Base-by-base conservation (phyloP, 2,329 filamentous ascomycete genomes). In the Lachnellula hyalina region DNA sequence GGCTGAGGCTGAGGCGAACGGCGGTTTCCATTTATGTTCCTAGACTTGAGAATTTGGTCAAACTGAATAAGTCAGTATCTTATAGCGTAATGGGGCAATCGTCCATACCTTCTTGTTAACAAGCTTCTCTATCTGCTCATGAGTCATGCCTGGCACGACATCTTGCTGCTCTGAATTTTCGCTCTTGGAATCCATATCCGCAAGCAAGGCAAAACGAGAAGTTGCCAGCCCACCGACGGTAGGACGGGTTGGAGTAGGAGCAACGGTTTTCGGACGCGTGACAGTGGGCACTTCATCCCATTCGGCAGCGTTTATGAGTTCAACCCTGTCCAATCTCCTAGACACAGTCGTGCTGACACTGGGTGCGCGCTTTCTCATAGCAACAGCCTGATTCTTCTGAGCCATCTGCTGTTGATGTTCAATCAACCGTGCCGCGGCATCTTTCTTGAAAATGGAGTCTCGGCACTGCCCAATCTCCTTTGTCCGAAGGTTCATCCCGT, bases 231-330 rank as follows among this genome's bases (percentile, higher is more conserved):
- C 60, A 32, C 49, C 46, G 28, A 35, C 9, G 3, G 54, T n/a
- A n/a, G 57, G 54, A 4, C 48, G 35, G 4, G 19, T 41, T 17
- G 49, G 25, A 34, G 53, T 17, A 8, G 52, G 50, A 45, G 48
- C 40, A 23, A 47, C 47, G 5, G 54, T 52, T 23, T 36, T 54
- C 1, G 52, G 9, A 14, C 25, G 14, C 4, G 34, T 21, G 17
- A 32, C 14, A 1, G 53, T 38, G 5, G 59, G 48, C 19, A 56
- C 58, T 12, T 63, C 61, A 47, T 65, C 61, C 64, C 64, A 66
- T 46, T 60, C 57, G 7, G 56, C 52, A 46, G 62, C 64, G 56
- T 65, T 63, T 17, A 41, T 42, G 1, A 34, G 36, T 40, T 61
- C 63, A 19, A 63, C n/a, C 9, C 46, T 46, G 40, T 63, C 58